Conservation (phyloP, 2,329 filamentous ascomycete species). For the Apiospora aurea region DNA sequence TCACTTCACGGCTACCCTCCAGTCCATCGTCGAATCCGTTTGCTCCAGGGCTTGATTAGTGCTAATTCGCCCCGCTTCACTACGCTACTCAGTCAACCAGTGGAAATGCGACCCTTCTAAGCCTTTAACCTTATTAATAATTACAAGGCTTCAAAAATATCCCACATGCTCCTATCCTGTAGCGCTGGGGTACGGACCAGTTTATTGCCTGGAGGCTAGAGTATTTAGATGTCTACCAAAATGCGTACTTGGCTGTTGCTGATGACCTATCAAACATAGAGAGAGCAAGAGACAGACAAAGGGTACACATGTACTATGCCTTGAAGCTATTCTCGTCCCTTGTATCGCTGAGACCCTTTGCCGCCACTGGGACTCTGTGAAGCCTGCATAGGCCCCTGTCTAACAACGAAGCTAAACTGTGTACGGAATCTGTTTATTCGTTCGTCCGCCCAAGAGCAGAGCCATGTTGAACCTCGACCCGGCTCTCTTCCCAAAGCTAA, state of each 20-base stretch:
- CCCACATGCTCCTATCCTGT: constrained; percentile 1
- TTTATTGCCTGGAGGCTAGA: background rate
- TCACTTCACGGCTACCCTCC: background rate
- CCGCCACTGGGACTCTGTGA: constrained; percentile 1
- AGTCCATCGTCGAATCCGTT: background rate
- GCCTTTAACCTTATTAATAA: constrained; percentile 20
- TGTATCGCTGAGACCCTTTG: background rate
- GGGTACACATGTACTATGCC: background rate
- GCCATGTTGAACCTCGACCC: constrained; percentile 64
- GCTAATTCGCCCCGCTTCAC: constrained; percentile 9
- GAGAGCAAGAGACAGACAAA: background rate
- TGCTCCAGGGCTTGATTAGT: background rate
- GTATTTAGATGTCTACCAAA: background rate
- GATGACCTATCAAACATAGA: constrained; percentile 16
- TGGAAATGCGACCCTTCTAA: background rate
- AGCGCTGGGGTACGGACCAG: background rate
- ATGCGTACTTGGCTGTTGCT: constrained; percentile 12
- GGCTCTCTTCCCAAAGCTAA: constrained; percentile 61
- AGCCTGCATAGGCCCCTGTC: background rate
- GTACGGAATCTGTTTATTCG: background rate
- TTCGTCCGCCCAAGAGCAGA: background rate
- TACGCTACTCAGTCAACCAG: background rate
- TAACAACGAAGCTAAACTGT: background rate
- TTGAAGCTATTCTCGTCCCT: background rate
- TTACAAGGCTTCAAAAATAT: background rate